Percentiles rank a stretch among this genome's conserved stretches.
phyloP scores from a whole-genome alignment of 2,329 filamentous ascomycete species.

The Fonsecaea erecta region DNA sequence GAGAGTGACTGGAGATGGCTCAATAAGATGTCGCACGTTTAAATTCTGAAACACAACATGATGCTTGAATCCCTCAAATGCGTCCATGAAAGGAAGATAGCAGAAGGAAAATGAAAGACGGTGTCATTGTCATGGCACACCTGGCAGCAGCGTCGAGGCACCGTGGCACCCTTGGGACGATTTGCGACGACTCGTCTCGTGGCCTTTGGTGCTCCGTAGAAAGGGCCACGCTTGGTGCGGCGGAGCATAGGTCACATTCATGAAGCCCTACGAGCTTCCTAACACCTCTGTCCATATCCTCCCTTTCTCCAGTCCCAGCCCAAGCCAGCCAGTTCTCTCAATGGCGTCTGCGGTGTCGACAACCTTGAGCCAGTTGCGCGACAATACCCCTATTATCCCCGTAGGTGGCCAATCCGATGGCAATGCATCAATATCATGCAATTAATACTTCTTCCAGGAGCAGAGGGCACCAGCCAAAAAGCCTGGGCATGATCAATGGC shows the following conservation, averaged over 20 bases:
- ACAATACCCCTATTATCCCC: slow-evolving; percentile 29
- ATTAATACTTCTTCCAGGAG: slow-evolving; percentile 25
- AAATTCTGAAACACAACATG: slow-evolving; percentile 49
- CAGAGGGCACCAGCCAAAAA: slow-evolving; percentile 14
- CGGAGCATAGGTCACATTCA: background rate
- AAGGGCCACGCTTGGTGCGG: background rate
- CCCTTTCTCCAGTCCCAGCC: background rate
- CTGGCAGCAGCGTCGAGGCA: background rate
- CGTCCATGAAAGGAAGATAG: slow-evolving; percentile 38
- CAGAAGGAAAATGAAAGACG: background rate
- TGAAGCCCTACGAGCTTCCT: background rate
- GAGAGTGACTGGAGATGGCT: slow-evolving; percentile 56
- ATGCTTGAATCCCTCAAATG: slow-evolving; percentile 53
- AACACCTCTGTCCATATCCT: background rate
- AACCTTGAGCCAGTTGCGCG: slow-evolving; percentile 33
- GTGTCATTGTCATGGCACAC: slow-evolving; percentile 9
- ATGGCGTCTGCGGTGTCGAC: slow-evolving; percentile 38
- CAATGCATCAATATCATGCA: background rate
- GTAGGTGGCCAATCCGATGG: slow-evolving; percentile 14
- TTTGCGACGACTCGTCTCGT: background rate
- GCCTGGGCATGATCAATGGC: slow-evolving; percentile 45
- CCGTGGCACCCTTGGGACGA: slow-evolving; percentile 6
- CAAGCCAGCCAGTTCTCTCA: slow-evolving; percentile 1
- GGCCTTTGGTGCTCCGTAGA: background rate
- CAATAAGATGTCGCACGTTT: slow-evolving; percentile 57